These are phyloP conservation scores for Azolla pinnata DNA, from an alignment of 75 land plant genomes.

Conservation along the genomic window DNA sequence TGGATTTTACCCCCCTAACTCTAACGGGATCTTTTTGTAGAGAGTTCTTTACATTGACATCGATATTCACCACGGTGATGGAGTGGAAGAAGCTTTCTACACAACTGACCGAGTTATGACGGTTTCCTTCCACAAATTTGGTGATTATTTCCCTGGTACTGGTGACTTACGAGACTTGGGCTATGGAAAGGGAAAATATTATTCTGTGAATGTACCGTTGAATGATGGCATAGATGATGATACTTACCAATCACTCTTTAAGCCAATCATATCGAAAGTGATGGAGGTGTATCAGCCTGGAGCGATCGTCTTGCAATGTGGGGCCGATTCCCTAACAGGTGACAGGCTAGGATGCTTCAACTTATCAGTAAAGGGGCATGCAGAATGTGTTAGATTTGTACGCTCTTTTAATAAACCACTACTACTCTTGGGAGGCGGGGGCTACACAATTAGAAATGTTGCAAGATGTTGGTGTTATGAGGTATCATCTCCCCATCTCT, in stretches of 20 bases:
- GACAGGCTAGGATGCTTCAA: constrained; percentile 37
- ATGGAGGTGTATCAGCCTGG: constrained; percentile 38
- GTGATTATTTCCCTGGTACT: constrained; percentile 40
- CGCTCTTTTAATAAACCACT: constrained; percentile 33
- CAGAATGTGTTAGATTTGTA: constrained; percentile 22
- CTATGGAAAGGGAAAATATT: constrained; percentile 33
- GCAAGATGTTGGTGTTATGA: constrained; percentile 43
- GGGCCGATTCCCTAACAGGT: constrained; percentile 35
- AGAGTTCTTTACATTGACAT: constrained; percentile 32
- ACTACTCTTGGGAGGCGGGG: constrained; percentile 32
- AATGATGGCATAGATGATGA: constrained; percentile 42
- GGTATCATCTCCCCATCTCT: constrained; percentile 12
- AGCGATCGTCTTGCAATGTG: constrained; percentile 37
- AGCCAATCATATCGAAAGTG: constrained; percentile 30
- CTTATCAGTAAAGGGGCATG: constrained; percentile 36
- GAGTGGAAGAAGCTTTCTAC: constrained; percentile 41
- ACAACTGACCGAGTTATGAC: constrained; percentile 39
- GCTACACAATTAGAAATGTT: constrained; percentile 35
- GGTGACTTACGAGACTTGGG: constrained; percentile 31
- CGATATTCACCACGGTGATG: constrained; percentile 41
- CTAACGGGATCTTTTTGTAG: no score
- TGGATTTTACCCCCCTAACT: no score
- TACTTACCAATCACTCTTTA: constrained; percentile 25
- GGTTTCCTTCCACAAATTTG: constrained; percentile 39
- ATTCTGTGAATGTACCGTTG: constrained; percentile 34